A percentile compares a stretch with the other conserved stretches of the same genome.
Evolutionary conservation across 2,329 filamentous ascomycete genomes (phyloP).

Genomic region (Colletotrichum limetticola): DNA sequence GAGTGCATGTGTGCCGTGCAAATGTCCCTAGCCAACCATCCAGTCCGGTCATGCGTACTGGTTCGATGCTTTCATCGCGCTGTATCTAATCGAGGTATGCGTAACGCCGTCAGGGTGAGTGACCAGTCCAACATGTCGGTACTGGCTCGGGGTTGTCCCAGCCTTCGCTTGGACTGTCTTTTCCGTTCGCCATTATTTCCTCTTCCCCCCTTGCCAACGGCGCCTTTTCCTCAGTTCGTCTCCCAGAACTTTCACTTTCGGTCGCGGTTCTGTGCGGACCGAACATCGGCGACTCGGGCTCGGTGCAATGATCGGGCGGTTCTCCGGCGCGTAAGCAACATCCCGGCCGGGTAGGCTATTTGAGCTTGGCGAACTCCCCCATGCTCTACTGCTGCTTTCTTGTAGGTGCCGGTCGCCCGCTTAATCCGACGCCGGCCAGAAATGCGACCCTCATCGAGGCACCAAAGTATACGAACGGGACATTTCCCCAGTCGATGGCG

Average conservation of each 20-base stretch:
- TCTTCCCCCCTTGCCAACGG: not conserved
- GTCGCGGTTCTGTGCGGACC: constrained; percentile 7
- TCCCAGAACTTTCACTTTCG: not conserved
- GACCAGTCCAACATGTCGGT: constrained; percentile 18
- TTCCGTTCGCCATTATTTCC: not conserved
- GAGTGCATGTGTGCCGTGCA: constrained; percentile 12
- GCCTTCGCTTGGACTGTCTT: not conserved
- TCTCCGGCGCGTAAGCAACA: not conserved
- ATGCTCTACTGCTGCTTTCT: constrained; percentile 35
- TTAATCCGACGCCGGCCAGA: constrained; percentile 65
- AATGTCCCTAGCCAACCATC: constrained; percentile 19
- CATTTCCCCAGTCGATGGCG: constrained; percentile 74
- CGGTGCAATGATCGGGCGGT: constrained; percentile 30
- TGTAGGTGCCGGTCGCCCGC: constrained; percentile 21
- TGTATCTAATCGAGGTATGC: not conserved
- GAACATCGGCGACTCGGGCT: constrained; percentile 24
- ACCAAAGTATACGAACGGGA: constrained; percentile 76
- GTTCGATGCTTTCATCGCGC: not conserved
- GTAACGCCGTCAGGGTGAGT: not conserved
- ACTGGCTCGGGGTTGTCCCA: constrained; percentile 29
- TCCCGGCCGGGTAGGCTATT: constrained; percentile 1
- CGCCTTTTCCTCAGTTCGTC: not conserved
- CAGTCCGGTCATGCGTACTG: not conserved
- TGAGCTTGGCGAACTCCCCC: not conserved
- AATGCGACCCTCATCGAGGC: constrained; percentile 70